Evolutionary conservation across 352 stramenopile genomes (phyloP).

Genomic region (Phytophthora ohioensis): DNA sequence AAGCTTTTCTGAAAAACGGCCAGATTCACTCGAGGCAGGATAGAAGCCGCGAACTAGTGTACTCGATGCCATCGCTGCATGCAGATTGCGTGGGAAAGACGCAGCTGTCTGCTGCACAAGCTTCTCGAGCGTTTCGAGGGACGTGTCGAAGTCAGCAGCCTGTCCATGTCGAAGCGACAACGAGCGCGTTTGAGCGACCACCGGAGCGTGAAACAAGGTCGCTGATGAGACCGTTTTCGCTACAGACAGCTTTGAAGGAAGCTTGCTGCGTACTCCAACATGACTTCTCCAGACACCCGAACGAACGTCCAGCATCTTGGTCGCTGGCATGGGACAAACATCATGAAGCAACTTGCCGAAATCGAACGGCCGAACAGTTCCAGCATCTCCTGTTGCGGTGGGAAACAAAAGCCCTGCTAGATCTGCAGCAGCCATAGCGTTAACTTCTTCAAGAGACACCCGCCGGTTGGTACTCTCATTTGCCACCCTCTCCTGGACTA

Average conservation of each 20-base stretch:
- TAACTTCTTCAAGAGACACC: constrained; percentile 70
- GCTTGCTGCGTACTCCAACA: constrained; percentile 11
- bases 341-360: constrained; percentile 67
- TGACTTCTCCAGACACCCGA: constrained; percentile 46
- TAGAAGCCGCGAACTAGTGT: constrained; percentile 40
- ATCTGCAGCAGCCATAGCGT: constrained; percentile 61
- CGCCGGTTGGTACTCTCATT: constrained; percentile 16
- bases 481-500: constrained; percentile 5
- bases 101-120: constrained; percentile 34
- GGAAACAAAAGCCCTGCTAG: constrained; percentile 74
- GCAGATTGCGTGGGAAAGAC: constrained; percentile 32
- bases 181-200: constrained; percentile 27
- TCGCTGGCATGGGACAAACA: constrained; percentile 60
- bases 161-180: constrained; percentile 23
- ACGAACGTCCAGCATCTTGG: constrained; percentile 78
- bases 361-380: constrained; percentile 49
- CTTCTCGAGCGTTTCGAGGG: constrained; percentile 27
- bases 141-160: constrained; percentile 11
- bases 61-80: constrained; percentile 32
- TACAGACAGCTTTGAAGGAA: constrained; percentile 10
- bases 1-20: constrained; percentile 31
- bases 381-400: constrained; percentile 3
- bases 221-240: constrained; percentile 14
- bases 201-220: constrained; percentile 38
- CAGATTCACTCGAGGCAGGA: constrained; percentile 8